phyloP scores from a whole-genome alignment of 2,329 filamentous ascomycete genomes.

The Harringtonia aguacate region DNA sequence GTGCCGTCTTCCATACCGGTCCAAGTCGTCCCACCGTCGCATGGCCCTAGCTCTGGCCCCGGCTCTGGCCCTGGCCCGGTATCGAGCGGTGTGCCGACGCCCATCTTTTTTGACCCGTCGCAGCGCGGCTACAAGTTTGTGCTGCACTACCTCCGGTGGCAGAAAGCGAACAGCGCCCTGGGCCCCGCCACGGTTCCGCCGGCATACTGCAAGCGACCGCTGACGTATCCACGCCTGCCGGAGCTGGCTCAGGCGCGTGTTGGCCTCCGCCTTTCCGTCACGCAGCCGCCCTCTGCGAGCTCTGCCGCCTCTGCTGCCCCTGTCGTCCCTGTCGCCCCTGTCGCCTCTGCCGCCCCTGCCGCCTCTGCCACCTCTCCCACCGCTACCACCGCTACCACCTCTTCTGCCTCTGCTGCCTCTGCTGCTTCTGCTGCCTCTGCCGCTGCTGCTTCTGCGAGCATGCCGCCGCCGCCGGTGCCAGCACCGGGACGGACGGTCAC shows the following conservation, averaged over 20 bases:
- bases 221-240: conserved; percentile 59
- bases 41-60: no score
- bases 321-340: no score
- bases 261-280: conserved; percentile 21
- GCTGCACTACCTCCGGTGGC: conserved; percentile 36
- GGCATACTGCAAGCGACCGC: conserved; percentile 42
- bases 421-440: no score
- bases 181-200: conserved; percentile 43
- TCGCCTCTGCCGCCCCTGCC: no score
- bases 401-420: no score
- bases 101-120: conserved; percentile 41
- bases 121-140: conserved; percentile 65
- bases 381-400: no score
- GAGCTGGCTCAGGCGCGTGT: conserved; percentile 57
- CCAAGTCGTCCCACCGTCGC: no score
- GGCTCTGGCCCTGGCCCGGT: no score
- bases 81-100: no score
- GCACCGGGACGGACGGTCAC: conserved; percentile 28
- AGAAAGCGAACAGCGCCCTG: conserved; percentile 6
- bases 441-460: conserved; percentile 28
- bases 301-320: no score
- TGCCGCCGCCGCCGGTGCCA: conserved; percentile 24
- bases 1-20: no score
- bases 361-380: no score
- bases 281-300: conserved; percentile 22